These are phyloP conservation scores for Phyllosticta citribraziliensis DNA, from an alignment of 2,329 filamentous ascomycete genomes.

Conservation along the genomic window DNA sequence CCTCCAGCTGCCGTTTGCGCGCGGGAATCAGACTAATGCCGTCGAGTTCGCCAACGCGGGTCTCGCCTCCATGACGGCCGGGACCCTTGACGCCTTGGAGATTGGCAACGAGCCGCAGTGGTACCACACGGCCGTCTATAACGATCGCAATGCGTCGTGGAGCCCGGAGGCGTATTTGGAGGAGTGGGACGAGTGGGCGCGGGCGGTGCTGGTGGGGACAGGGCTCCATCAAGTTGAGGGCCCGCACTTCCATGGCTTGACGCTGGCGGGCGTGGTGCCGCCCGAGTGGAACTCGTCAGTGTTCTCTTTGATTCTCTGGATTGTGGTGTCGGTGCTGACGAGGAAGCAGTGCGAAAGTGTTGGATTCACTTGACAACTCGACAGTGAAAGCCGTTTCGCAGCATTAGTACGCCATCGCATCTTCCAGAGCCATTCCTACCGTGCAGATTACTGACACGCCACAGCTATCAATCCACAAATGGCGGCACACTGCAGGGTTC, in stretches of 20 bases:
- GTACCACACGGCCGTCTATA: neutral
- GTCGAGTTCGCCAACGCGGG: conserved; percentile 1
- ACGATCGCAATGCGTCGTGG: neutral
- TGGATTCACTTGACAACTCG: neutral
- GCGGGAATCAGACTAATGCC: conserved; percentile 1
- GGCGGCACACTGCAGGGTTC: neutral
- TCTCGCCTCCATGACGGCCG: neutral
- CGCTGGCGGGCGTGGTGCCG: neutral
- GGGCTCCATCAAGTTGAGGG: neutral
- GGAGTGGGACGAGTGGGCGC: neutral
- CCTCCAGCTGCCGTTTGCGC: neutral
- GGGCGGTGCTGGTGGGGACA: neutral
- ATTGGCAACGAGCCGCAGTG: conserved; percentile 3
- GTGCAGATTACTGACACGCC: neutral
- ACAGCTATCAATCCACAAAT: neutral
- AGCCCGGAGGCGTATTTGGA: neutral
- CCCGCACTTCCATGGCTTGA: neutral
- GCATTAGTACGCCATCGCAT: neutral
- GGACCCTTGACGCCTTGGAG: neutral
- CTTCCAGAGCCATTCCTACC: neutral
- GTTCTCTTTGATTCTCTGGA: neutral
- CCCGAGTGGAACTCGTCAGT: neutral
- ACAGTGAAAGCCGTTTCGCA: neutral
- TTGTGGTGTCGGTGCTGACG: neutral
- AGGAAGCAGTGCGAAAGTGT: neutral